These are phyloP conservation scores for Mycosphaerella arachidis DNA, from an alignment of 2,329 filamentous ascomycete species.

Conservation along the genomic window DNA sequence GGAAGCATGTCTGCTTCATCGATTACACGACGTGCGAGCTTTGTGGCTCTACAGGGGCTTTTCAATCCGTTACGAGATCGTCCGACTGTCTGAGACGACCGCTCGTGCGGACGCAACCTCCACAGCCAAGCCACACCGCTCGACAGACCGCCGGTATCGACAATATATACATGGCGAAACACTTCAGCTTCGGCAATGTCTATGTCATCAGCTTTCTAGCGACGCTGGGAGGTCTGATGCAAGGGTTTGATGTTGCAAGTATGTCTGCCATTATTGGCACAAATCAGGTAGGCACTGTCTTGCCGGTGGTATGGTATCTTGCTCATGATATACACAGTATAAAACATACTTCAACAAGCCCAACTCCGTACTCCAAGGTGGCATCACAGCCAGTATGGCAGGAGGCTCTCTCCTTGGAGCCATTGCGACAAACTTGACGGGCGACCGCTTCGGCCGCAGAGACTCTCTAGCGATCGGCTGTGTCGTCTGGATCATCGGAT, in stretches of 20 bases:
- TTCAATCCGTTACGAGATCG: too few species aligned
- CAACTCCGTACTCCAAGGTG: constrained; percentile 6
- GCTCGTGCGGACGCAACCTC: neutral
- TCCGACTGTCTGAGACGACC: too few species aligned
- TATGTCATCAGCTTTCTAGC: constrained; percentile 11
- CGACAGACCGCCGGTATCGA: neutral
- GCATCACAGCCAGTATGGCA: constrained; percentile 12
- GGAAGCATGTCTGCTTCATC: too few species aligned
- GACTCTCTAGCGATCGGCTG: constrained; percentile 9
- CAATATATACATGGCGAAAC: constrained; percentile 7
- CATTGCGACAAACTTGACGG: constrained; percentile 8
- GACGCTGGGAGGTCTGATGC: constrained; percentile 11
- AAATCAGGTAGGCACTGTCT: constrained; percentile 1
- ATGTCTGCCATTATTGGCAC: constrained; percentile 14
- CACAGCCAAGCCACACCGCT: neutral
- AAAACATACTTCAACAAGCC: constrained; percentile 13
- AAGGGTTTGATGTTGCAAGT: constrained; percentile 10
- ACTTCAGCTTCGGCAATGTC: constrained; percentile 9
- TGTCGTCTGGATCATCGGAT: constrained; percentile 11
- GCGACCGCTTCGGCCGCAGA: constrained; percentile 9
- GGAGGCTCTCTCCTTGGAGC: constrained; percentile 9
- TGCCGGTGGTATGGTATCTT: neutral
- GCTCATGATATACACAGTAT: constrained; percentile 6
- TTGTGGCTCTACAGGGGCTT: too few species aligned
- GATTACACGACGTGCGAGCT: too few species aligned